Percentiles rank a stretch among this genome's conserved stretches.
These are phyloP conservation scores for Cryptococcus maquisensis DNA, from an alignment of 1,284 basidiomycete species.

Conservation along the genomic window DNA sequence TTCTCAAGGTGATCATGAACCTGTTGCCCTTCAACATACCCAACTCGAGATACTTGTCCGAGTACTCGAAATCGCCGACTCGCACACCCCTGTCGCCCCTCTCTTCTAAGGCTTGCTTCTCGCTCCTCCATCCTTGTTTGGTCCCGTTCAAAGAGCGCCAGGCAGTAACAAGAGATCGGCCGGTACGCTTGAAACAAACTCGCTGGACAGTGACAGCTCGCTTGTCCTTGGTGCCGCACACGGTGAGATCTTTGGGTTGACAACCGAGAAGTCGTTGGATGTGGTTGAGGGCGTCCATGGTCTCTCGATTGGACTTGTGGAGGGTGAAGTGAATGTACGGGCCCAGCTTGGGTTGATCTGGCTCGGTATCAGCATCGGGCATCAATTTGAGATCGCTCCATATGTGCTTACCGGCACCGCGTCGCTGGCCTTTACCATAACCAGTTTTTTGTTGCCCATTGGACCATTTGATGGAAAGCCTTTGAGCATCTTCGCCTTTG, in stretches of 20 bases:
- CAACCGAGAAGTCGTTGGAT: slow-evolving; percentile 71
- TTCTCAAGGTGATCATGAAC: slow-evolving; percentile 89
- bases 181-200: slow-evolving; percentile 74
- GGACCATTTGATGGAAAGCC: slow-evolving; percentile 42
- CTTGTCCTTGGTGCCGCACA: slow-evolving; percentile 98
- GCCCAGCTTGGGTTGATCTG: slow-evolving; percentile 33
- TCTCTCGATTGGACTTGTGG: slow-evolving; percentile 97
- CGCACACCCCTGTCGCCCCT: slow-evolving; percentile 87
- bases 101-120: slow-evolving; percentile 59
- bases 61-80: slow-evolving; percentile 82
- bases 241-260: slow-evolving; percentile 71
- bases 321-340: slow-evolving; percentile 95
- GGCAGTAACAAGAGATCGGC: slow-evolving; percentile 74
- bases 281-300: slow-evolving; percentile 84
- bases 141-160: slow-evolving; percentile 74
- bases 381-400: not conserved
- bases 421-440: slow-evolving; percentile 11
- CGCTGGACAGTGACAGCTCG: slow-evolving; percentile 93
- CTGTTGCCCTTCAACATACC: slow-evolving; percentile 95
- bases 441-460: not conserved
- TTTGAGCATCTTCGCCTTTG: slow-evolving; percentile 21
- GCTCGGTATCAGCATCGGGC: not conserved
- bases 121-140: slow-evolving; percentile 55
- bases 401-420: slow-evolving; percentile 8
- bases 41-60: slow-evolving; percentile 73